phyloP scores from a whole-genome alignment of 2,329 filamentous ascomycete species.

The Fusarium sp. region DNA sequence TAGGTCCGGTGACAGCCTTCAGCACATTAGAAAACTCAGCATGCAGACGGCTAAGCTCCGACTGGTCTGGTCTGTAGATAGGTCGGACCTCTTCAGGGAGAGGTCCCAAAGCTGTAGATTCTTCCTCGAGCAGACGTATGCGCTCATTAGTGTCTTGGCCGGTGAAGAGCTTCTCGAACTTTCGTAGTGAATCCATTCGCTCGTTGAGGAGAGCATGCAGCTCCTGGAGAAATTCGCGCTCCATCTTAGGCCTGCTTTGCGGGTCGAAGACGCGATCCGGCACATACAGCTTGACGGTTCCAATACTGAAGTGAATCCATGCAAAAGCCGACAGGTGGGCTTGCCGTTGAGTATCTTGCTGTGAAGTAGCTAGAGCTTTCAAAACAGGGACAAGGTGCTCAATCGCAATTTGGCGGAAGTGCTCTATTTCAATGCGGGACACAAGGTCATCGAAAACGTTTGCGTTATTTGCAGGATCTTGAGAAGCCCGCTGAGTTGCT shows the following conservation, averaged over 20 bases:
- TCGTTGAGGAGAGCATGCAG: constrained; percentile 68
- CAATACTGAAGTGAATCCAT: constrained; percentile 83
- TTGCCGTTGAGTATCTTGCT: constrained; percentile 33
- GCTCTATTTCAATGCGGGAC: constrained; percentile 49
- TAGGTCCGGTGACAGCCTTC: constrained; percentile 70
- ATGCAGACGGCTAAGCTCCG: constrained; percentile 80
- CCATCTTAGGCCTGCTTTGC: constrained; percentile 74
- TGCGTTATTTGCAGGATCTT: constrained; percentile 13
- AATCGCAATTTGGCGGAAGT: constrained; percentile 57
- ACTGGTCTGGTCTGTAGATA: constrained; percentile 79
- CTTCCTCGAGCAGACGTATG: constrained; percentile 72
- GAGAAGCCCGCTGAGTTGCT: constrained; percentile 43
- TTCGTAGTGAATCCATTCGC: constrained; percentile 72
- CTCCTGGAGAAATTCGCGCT: constrained; percentile 70
- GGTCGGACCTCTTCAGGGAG: constrained; percentile 74
- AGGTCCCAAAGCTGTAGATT: constrained; percentile 75
- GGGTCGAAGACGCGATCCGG: constrained; percentile 92
- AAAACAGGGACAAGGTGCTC: constrained; percentile 64
- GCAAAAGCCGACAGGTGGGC: constrained; percentile 65
- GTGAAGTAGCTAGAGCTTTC: constrained; percentile 57
- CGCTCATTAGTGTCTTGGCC: constrained; percentile 79
- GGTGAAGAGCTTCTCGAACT: constrained; percentile 77
- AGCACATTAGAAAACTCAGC: constrained; percentile 86
- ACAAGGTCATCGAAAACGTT: constrained; percentile 45
- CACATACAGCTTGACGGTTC: constrained; percentile 83